Evolutionary conservation across 805 yeast genomes (phyloP), one percentile per base, ranked within the genome.

Genomic region (Torulaspora franciscae): DNA sequence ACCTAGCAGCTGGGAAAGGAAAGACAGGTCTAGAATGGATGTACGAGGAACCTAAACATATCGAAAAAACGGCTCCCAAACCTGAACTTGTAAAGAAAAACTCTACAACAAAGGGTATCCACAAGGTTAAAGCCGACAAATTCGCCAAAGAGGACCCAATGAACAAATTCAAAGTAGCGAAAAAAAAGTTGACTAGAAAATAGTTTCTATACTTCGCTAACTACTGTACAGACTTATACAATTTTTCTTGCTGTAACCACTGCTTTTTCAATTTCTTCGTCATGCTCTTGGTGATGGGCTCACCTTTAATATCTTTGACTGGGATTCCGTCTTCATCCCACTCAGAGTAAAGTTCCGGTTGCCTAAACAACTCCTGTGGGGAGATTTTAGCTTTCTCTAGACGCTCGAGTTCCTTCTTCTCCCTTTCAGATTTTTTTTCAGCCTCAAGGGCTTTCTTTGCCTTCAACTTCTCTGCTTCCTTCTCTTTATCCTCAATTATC

Each of bases 291-390:
- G 93, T 76, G 5, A 93, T 75, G 52, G 85, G 93, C 54, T 80
- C 87, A 9, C 98, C 98, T 7, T 77, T 79, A 27, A 70, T 73
- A 52, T 82, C 86, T 59, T 79, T 81, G 0, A 80, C 73, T 14
- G 99, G 99, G 13, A 93, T 46, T 1, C 99, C 99, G 28, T 74
- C 67, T 22, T 76, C 90, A 61, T 93, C 97, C 85, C 91, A 93
- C 59, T 78, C 85, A 7, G 78, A 65, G 62, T 79, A 93, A 37
- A 56, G 49, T 46, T 75, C 76, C 4, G 59, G 66, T 43, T 77
- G 76, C 56, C 73, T 75, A 70, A 90, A 93, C 80, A 93, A 67
- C 22, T 85, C 90, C 32, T 61, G 48, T 1, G 98, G 96, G 7
- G 79, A 62, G 3, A 81, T 53, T 58, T 79, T 80, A 49, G 91